These are phyloP conservation scores for Rhizopogon vesiculosus DNA, from an alignment of 768 basidiomycete species.

Conservation along the genomic window DNA sequence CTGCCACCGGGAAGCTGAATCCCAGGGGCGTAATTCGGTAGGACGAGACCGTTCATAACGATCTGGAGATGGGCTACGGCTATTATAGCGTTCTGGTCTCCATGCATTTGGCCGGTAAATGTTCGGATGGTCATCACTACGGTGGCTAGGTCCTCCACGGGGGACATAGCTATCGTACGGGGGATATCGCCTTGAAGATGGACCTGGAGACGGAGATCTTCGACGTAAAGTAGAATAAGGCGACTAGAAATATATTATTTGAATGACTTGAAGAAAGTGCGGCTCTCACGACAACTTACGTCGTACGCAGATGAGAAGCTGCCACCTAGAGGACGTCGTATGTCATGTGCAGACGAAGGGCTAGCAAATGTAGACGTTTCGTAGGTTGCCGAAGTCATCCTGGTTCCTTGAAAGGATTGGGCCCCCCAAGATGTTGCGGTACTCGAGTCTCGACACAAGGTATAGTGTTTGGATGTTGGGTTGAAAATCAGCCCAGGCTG, in stretches of 20 bases:
- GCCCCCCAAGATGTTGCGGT: background rate
- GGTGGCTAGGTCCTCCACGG: constrained; percentile 28
- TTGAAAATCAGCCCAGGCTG: background rate
- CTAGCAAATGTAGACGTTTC: constrained; percentile 21
- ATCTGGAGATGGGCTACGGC: constrained; percentile 51
- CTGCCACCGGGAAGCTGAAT: constrained; percentile 39
- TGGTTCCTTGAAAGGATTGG: background rate
- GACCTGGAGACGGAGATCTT: constrained; percentile 45
- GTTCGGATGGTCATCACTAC: constrained; percentile 35
- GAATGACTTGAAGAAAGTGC: background rate
- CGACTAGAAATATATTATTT: constrained; percentile 12
- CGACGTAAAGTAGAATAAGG: constrained; percentile 30
- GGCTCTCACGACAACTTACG: constrained; percentile 20
- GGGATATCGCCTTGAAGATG: constrained; percentile 35
- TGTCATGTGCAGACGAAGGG: constrained; percentile 20
- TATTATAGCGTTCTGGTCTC: constrained; percentile 31
- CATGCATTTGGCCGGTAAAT: constrained; percentile 38
- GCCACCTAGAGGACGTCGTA: constrained; percentile 21
- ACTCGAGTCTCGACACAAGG: background rate
- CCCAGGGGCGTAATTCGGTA: constrained; percentile 43
- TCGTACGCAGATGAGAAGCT: constrained; percentile 20
- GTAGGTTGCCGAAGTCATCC: constrained; percentile 18
- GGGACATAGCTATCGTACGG: constrained; percentile 52
- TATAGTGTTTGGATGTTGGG: background rate
- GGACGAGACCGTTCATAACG: constrained; percentile 38